Evolutionary conservation across 1,284 basidiomycete species (phyloP), one percentile per base, ranked within the genome.

Genomic region (Volvariella volvacea): DNA sequence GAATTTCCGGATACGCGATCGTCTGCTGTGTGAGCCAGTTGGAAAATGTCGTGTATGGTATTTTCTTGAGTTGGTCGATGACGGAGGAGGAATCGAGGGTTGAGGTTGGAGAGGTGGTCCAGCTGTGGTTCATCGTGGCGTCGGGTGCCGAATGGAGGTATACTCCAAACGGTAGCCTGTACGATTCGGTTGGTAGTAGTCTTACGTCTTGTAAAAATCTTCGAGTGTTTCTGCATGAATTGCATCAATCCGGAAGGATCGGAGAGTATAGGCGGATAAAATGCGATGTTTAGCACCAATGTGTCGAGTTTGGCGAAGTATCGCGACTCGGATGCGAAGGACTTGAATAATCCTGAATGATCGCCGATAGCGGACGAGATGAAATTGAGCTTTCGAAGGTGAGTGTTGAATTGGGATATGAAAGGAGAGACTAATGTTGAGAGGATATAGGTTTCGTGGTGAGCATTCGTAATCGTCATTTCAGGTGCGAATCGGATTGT

Each of bases 331-430:
- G n/a, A n/a, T 28, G 33, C 47, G 20, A 50, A 39, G 10, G 47
- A 30, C 6, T 37, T 22, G 31, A 50, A 50, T 17, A 50, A 38
- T 14, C 16, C 32, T 2, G 49, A 50, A 43, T 50, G 49, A 40
- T 50, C 49, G 2, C 44, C 47, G 4, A 46, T 28, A 3, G 49
- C 46, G 9, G 47, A 41, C 12, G 49, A 50, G 39, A 44, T 34
- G 30, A 50, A 30, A 28, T 42, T 48, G 17, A 50, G n/a, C 22
- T 30, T 41, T n/a, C 38, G 37, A 10, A 50, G 44, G 14, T 21
- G 32, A 1, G 47, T 42, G 7, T 43, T 19, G 30, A 46, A 16
- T 15, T 33, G 20, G 7, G 19, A 15, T 3, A 50, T 34, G 25
- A 50, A 50, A 12, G 47, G 46, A 1, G 44, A 3, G 19, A 50